Percentiles rank a stretch among this genome's conserved stretches.
phyloP scores from a whole-genome alignment of 805 yeast species.

The Zygoascus flipseniorum region DNA sequence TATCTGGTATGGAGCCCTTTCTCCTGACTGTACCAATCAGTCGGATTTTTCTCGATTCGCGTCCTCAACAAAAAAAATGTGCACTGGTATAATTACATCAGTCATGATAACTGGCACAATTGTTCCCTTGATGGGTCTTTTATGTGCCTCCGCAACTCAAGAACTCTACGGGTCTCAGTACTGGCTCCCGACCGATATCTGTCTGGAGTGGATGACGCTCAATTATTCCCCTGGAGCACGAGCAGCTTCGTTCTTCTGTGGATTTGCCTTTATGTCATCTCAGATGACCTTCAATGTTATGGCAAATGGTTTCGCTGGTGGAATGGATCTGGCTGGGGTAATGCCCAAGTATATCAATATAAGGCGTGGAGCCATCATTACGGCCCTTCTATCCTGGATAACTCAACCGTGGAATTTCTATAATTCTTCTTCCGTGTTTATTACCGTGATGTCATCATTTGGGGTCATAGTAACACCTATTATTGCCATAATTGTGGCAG shows the following conservation, averaged over 20 bases:
- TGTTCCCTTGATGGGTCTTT: conserved; percentile 40
- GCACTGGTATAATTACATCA: conserved; percentile 33
- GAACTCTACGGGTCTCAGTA: conserved; percentile 33
- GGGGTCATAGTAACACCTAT: conserved; percentile 4
- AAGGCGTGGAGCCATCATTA: conserved; percentile 33
- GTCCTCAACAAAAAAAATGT: conserved; percentile 29
- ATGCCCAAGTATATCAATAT: conserved; percentile 36
- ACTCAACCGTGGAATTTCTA: conserved; percentile 5
- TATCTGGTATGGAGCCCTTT: conserved; percentile 33
- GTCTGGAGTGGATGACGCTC: conserved; percentile 32
- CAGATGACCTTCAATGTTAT: conserved; percentile 35
- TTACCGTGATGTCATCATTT: conserved; percentile 2
- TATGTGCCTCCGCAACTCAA: conserved; percentile 38
- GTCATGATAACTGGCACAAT: conserved; percentile 35
- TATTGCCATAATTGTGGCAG: conserved; percentile 3
- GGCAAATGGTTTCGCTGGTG: conserved; percentile 30
- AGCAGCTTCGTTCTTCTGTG: conserved; percentile 34
- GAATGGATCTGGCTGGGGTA: conserved; percentile 38
- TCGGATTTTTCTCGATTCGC: conserved; percentile 38
- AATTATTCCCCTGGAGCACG: conserved; percentile 23
- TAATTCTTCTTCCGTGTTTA: not conserved
- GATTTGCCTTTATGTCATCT: conserved; percentile 31
- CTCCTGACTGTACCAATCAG: conserved; percentile 35
- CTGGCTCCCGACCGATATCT: conserved; percentile 40
- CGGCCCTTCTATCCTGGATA: conserved; percentile 15